These are phyloP conservation scores for Apiosordaria backusii DNA, from an alignment of 495 filamentous ascomycete genomes.

Conservation along the genomic window DNA sequence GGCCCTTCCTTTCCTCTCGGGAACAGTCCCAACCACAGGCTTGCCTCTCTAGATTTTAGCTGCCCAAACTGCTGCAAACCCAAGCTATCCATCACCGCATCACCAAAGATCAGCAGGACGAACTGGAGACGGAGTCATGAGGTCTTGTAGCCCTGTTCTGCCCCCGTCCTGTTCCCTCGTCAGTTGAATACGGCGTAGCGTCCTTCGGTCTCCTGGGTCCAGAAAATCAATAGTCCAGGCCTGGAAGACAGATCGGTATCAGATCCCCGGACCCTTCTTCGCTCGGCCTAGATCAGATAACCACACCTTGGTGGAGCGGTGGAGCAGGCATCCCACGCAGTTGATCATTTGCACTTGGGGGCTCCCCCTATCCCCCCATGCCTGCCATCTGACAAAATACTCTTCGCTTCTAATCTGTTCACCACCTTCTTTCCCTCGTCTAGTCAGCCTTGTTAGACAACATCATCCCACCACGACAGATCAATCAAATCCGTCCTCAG, in stretches of 20 bases:
- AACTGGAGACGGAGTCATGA: not conserved
- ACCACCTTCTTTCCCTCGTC: not conserved
- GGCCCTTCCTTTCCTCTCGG: not conserved
- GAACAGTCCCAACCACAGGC: not conserved
- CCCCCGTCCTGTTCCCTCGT: not conserved
- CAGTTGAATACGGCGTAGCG: not conserved
- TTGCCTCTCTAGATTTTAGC: not conserved
- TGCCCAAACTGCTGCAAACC: not conserved
- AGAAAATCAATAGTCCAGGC: constrained; percentile 5
- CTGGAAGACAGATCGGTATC: constrained; percentile 1
- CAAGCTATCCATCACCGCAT: not conserved
- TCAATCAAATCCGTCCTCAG: not conserved
- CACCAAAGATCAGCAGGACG: not conserved
- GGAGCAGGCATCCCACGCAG: constrained; percentile 3
- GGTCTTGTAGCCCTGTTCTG: not conserved
- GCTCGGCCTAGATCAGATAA: constrained; percentile 24
- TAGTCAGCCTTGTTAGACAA: not conserved
- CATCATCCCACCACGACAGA: not conserved
- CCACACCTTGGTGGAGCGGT: constrained; percentile 16
- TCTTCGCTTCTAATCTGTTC: not conserved
- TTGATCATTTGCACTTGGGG: not conserved
- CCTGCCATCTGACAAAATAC: not conserved
- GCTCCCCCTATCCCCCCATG: not conserved
- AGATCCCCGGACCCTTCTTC: constrained; percentile 10
- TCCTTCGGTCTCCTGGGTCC: not conserved